Base-by-base conservation (phyloP, 768 basidiomycete species). In the Hydnum rufescens region DNA sequence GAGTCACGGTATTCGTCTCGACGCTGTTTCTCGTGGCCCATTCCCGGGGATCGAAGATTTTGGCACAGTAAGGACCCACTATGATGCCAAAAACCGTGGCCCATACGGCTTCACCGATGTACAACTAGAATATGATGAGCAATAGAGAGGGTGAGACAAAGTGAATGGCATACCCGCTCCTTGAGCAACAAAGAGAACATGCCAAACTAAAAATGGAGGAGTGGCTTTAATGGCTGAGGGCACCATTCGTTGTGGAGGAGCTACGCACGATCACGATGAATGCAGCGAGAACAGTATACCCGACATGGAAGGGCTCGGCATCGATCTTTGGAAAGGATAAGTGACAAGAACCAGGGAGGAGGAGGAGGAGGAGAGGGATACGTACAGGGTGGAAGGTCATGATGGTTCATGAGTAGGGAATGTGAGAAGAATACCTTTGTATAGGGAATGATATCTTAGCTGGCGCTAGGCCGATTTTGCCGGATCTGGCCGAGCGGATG, bases 21-120 rank as follows among this genome's bases (percentile, higher is more conserved):
- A 67, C 67, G 26, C 60, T 58, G 28, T 47, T 51, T 19, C 65
- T 64, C 3, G 61, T 29, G 1, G 74, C 77, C 87, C 88, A 93
- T 5, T 71, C 67, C 44, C 78, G 74, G 16, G 90, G 89, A 65
- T 90, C 71, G 63, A 93, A 85, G 18, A 93, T 70, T 54, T 26
- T 4, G 16, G 31, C 6, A 30, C 49, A 29, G 28, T 42, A 29
- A 50, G 44, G 43, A 55, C 64, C 89, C 49, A 93, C 79, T 57
- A 90, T 80, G 60, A 96, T 82, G 8, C 89, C 88, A 60, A 93
- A 87, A 31, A 93, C 63, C 59, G 95, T 95, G 0, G 93, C 90
- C 77, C 87, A 86, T 58, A 84, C 85, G 13, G 95, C 90, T 72
- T 99, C 95, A 55, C 95, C 95, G 54, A 96, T 78, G 63, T 95